Conservation (phyloP, 2,329 filamentous ascomycete species). For the Geoglossum cookeanum region DNA sequence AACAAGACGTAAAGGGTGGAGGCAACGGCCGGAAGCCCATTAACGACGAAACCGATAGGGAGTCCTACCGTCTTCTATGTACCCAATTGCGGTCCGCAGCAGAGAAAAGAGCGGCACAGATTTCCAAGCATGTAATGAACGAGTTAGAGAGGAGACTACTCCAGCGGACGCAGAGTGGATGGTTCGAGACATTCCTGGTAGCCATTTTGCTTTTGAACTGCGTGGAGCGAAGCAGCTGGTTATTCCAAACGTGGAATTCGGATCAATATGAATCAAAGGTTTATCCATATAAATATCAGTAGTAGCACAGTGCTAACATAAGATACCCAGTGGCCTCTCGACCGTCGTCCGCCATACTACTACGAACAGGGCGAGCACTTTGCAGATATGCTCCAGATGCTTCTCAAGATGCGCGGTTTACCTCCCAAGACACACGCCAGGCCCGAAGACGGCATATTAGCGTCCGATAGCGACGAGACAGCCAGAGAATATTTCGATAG, state of each 20-base stretch:
- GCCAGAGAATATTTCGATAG: background rate
- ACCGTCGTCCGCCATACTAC: conserved; percentile 31
- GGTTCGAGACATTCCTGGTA: conserved; percentile 40
- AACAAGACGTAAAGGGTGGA: conserved; percentile 19
- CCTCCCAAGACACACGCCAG: conserved; percentile 1
- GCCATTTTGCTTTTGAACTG: conserved; percentile 38
- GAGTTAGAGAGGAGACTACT: conserved; percentile 40
- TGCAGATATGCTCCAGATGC: conserved; percentile 35
- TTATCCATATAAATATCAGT: conserved; percentile 12
- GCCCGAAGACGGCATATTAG: conserved; percentile 1
- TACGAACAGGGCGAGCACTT: conserved; percentile 38
- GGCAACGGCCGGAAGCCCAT: conserved; percentile 23
- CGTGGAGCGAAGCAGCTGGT: conserved; percentile 38
- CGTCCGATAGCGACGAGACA: conserved; percentile 2
- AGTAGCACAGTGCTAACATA: background rate
- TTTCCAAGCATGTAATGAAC: conserved; percentile 36
- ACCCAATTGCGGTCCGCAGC: conserved; percentile 34
- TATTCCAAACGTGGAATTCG: conserved; percentile 34
- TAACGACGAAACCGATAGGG: conserved; percentile 19
- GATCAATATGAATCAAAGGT: conserved; percentile 23
- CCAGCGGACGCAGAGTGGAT: conserved; percentile 35
- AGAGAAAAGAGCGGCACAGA: conserved; percentile 32
- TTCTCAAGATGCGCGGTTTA: conserved; percentile 36
- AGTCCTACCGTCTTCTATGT: conserved; percentile 31
- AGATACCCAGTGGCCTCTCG: conserved; percentile 28